Evolutionary conservation across 257 asterid species (phyloP).

Genomic region (Solanum corneliomulleri): DNA sequence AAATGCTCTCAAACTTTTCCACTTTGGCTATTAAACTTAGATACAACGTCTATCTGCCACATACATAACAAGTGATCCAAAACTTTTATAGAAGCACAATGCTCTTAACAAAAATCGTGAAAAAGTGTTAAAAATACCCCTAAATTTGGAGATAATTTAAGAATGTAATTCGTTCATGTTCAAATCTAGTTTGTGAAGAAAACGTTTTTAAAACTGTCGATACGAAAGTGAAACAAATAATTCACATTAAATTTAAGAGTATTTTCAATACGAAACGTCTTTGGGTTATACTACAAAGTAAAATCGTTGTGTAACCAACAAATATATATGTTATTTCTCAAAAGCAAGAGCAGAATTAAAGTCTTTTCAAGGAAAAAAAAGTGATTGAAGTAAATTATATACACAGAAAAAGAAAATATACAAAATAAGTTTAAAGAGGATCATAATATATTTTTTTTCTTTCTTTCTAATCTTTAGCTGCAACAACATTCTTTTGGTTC

Average conservation of each 20-base stretch:
- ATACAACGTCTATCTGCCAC: no score
- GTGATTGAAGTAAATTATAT: background rate
- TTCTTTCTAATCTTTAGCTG: background rate
- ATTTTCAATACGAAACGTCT: no score
- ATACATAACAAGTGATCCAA: no score
- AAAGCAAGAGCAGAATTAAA: background rate
- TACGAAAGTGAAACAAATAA: no score
- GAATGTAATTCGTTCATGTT: background rate
- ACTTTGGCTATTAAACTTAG: background rate
- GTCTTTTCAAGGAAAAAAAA: background rate
- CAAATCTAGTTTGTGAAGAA: background rate
- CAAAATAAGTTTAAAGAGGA: background rate
- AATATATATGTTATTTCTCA: no score
- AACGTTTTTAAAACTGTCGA: background rate
- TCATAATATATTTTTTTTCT: background rate
- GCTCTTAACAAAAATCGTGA: background rate
- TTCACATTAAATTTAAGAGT: no score
- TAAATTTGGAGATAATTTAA: no score
- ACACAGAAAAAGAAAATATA: background rate
- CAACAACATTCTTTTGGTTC: background rate
- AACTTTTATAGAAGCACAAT: fast-evolving
- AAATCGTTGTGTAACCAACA: no score
- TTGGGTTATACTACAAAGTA: no score
- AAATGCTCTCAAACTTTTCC: no score
- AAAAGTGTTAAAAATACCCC: no score